phyloP scores from a whole-genome alignment of 2,329 filamentous ascomycete species.

The Cercospora sp. region DNA sequence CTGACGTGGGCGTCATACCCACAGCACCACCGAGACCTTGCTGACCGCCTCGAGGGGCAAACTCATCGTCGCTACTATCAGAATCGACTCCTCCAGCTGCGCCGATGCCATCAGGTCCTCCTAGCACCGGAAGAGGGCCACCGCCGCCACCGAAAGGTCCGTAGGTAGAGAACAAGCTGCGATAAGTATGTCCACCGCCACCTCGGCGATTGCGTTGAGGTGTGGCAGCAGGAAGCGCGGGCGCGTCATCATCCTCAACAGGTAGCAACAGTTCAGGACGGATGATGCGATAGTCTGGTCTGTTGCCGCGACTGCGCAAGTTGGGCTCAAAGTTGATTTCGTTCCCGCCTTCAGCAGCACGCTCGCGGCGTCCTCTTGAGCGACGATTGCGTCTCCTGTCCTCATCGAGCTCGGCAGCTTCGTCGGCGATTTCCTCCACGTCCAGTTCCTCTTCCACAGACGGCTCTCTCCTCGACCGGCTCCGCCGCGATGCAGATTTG shows the following conservation, averaged over 20 bases:
- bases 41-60: conserved; percentile 57
- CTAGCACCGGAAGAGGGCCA: conserved; percentile 69
- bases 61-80: conserved; percentile 94
- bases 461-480: conserved; percentile 46
- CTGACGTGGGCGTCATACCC: conserved; percentile 62
- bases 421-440: conserved; percentile 53
- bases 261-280: conserved; percentile 70
- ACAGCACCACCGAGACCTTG: conserved; percentile 60
- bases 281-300: conserved; percentile 83
- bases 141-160: conserved; percentile 90
- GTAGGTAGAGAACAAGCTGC: conserved; percentile 82
- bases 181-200: conserved; percentile 62
- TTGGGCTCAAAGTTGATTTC: conserved; percentile 49
- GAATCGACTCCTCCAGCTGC: conserved; percentile 82
- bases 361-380: conserved; percentile 37
- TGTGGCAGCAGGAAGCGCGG: conserved; percentile 61
- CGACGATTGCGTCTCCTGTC: conserved; percentile 49
- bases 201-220: conserved; percentile 64
- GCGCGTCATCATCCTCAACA: conserved; percentile 73
- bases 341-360: conserved; percentile 26
- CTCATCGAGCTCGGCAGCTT: conserved; percentile 60
- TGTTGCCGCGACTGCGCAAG: conserved; percentile 63
- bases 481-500: conserved; percentile 48
- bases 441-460: conserved; percentile 52
- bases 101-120: conserved; percentile 71